These are phyloP conservation scores for Dissoconium aciculare DNA, from an alignment of 2,329 filamentous ascomycete genomes.

Conservation along the genomic window DNA sequence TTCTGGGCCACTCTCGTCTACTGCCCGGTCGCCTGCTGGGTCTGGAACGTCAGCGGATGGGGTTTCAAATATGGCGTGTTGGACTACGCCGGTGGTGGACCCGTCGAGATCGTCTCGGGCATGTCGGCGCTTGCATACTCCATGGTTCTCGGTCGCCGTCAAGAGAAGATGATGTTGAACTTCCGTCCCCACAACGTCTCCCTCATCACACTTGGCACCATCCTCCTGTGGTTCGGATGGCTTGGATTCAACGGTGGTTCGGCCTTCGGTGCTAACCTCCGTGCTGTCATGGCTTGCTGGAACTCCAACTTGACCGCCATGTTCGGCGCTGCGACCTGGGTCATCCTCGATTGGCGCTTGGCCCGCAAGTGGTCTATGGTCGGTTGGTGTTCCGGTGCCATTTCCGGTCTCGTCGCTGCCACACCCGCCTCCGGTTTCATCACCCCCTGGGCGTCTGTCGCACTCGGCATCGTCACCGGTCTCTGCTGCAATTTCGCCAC, in stretches of 20 bases:
- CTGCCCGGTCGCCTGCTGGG: conserved; percentile 93
- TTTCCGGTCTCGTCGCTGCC: conserved; percentile 76
- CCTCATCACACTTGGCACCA: conserved; percentile 84
- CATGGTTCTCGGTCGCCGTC: conserved; percentile 83
- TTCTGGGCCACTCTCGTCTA: conserved; percentile 96
- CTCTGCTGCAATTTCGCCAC: conserved; percentile 71
- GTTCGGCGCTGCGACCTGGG: conserved; percentile 87
- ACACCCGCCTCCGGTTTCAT: conserved; percentile 73
- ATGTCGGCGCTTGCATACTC: conserved; percentile 90
- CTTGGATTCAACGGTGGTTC: conserved; percentile 97
- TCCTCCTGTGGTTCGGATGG: conserved; percentile 98
- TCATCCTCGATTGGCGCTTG: conserved; percentile 85
- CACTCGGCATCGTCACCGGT: conserved; percentile 47
- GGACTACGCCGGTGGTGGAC: conserved; percentile 91
- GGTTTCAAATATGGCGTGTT: conserved; percentile 77
- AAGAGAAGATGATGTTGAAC: conserved; percentile 99
- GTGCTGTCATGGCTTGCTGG: conserved; percentile 94
- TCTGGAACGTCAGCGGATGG: conserved; percentile 92
- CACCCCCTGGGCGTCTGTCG: conserved; percentile 47
- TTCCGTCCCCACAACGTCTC: conserved; percentile 98
- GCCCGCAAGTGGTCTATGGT: conserved; percentile 91
- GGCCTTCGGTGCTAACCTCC: conserved; percentile 63
- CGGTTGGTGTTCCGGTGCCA: conserved; percentile 80
- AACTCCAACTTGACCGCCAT: conserved; percentile 89
- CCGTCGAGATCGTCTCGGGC: conserved; percentile 93